Evolutionary conservation across 2,329 filamentous ascomycete species (phyloP).

Genomic region (Aaosphaeria pasadenensis): DNA sequence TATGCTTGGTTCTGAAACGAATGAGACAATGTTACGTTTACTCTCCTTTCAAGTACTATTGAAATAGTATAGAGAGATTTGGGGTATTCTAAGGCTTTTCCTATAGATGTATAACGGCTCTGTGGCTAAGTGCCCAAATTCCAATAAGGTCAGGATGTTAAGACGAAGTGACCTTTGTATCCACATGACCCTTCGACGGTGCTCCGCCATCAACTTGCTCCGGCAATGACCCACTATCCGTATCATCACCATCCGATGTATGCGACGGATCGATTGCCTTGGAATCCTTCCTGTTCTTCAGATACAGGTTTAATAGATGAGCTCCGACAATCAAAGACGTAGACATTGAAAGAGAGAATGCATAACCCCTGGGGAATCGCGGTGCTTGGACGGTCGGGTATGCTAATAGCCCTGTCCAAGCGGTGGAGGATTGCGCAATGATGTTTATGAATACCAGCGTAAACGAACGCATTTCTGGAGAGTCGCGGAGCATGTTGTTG

Average conservation of each 20-base stretch:
- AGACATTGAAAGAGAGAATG: background rate
- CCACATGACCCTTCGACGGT: background rate
- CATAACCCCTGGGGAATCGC: constrained; percentile 32
- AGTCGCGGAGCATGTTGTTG: constrained; percentile 46
- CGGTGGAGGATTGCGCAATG: constrained; percentile 51
- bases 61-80: too few relatives aligned
- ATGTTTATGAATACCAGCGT: constrained; percentile 49
- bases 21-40: too few relatives aligned
- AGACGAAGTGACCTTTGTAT: too few relatives aligned
- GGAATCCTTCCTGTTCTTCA: background rate
- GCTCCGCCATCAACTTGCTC: background rate
- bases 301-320: background rate
- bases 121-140: too few relatives aligned
- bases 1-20: too few relatives aligned
- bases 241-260: background rate
- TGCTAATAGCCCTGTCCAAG: constrained; percentile 52
- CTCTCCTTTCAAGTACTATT: too few relatives aligned
- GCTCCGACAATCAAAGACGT: background rate
- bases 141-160: too few relatives aligned
- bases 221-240: background rate
- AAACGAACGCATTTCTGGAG: constrained; percentile 45
- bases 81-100: too few relatives aligned
- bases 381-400: constrained; percentile 45
- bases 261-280: background rate
- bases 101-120: too few relatives aligned